phyloP scores from a whole-genome alignment of 495 filamentous ascomycete species.

The Neurospora terricola region DNA sequence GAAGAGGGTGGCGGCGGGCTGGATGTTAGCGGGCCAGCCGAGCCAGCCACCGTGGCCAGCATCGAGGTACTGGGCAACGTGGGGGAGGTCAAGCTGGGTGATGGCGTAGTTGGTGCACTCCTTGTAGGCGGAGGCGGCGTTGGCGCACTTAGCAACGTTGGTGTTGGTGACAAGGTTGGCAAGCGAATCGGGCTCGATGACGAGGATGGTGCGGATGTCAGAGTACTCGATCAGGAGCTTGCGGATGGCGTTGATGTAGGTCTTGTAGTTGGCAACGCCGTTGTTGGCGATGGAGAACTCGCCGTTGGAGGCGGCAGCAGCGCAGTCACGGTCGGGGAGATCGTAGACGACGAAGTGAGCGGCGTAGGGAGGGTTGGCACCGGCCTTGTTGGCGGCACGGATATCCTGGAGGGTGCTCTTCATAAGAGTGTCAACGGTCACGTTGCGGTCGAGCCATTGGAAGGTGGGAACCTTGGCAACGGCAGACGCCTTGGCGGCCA shows the following conservation, averaged over 20 bases:
- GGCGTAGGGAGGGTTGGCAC: constrained; percentile 29
- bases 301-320: constrained; percentile 66
- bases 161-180: constrained; percentile 75
- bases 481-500: constrained; percentile 37
- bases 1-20: constrained; percentile 57
- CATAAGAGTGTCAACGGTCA: constrained; percentile 49
- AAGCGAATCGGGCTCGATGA: constrained; percentile 68
- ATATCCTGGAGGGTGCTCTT: constrained; percentile 42
- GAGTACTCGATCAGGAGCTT: constrained; percentile 41
- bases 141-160: constrained; percentile 51
- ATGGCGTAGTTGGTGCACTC: constrained; percentile 63
- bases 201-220: constrained; percentile 42
- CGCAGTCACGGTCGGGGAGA: constrained; percentile 68
- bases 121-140: constrained; percentile 53
- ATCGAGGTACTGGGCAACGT: constrained; percentile 78
- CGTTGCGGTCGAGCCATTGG: constrained; percentile 55
- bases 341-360: constrained; percentile 59
- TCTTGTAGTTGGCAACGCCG: constrained; percentile 56
- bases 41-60: constrained; percentile 76
- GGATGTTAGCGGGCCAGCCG: constrained; percentile 70
- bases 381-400: constrained; percentile 44
- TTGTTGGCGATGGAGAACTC: constrained; percentile 49
- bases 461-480: constrained; percentile 64
- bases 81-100: constrained; percentile 56
- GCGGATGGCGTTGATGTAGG: constrained; percentile 63